Evolutionary conservation across 106 monocot genomes (phyloP).

Genomic region (Phalaenopsis aphrodite): DNA sequence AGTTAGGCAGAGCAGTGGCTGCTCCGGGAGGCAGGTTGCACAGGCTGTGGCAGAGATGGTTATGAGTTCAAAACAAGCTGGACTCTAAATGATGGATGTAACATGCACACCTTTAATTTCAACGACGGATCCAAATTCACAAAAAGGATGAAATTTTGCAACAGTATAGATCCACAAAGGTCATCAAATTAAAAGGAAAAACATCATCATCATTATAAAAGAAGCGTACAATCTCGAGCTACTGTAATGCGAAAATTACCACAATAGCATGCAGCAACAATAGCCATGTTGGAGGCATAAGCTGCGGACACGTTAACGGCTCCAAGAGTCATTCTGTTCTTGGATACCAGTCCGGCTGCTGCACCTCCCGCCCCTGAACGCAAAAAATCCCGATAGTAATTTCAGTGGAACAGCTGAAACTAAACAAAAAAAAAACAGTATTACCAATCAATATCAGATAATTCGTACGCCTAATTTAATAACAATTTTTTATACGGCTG

Average conservation of each 20-base stretch:
- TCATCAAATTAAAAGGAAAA: not conserved
- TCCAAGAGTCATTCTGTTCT: constrained; percentile 49
- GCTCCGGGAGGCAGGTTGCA: too few relatives aligned
- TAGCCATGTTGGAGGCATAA: constrained; percentile 67
- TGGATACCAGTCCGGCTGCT: constrained; percentile 55
- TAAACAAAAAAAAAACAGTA: not conserved
- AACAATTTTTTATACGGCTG: not conserved
- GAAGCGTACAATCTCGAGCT: not conserved
- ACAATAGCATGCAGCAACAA: constrained; percentile 76
- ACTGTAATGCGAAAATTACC: constrained; percentile 31
- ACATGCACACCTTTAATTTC: not conserved
- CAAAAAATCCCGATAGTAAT: not conserved
- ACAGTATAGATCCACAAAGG: not conserved
- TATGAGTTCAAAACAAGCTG: not conserved
- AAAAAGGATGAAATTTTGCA: not conserved
- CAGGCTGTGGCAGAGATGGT: too few relatives aligned
- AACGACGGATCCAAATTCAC: not conserved
- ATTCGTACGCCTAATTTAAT: not conserved
- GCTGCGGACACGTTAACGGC: constrained; percentile 24
- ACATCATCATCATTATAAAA: not conserved
- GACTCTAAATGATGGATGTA: not conserved
- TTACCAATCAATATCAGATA: not conserved
- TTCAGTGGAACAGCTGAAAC: not conserved
- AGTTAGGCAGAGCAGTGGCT: too few relatives aligned
- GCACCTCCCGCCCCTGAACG: constrained; percentile 44